Evolutionary conservation across 441 rosid species (phyloP).

Genomic region (Sinapis alba): DNA sequence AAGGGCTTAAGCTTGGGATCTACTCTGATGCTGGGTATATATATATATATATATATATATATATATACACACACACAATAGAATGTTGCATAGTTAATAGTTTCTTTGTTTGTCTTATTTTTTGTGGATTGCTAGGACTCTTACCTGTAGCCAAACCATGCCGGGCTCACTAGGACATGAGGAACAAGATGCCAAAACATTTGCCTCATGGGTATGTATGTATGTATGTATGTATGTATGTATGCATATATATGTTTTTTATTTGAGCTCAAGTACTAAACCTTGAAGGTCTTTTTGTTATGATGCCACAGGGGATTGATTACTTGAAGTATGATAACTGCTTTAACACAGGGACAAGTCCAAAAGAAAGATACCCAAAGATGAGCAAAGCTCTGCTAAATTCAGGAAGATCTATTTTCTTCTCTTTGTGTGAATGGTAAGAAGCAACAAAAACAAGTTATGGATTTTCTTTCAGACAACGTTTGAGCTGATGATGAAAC

Average conservation of each 20-base stretch:
- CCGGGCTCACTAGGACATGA: conserved; percentile 79
- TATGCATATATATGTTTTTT: not conserved
- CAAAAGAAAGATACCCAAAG: conserved; percentile 66
- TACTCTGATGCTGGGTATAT: conserved; percentile 81
- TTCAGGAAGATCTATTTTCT: conserved; percentile 67
- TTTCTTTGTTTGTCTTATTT: too few species aligned
- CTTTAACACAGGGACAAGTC: conserved; percentile 54
- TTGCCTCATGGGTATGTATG: conserved; percentile 67
- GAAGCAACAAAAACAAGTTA: not conserved
- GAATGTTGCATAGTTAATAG: too few species aligned
- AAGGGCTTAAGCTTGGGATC: conserved; percentile 75
- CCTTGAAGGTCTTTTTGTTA: not conserved
- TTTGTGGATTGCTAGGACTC: too few species aligned
- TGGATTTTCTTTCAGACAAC: not conserved
- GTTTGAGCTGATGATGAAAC: conserved; percentile 5
- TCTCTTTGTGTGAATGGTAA: conserved; percentile 79
- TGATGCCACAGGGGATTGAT: conserved; percentile 60
- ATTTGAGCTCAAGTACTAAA: not conserved
- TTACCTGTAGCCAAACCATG: conserved; percentile 68
- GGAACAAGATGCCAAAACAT: conserved; percentile 79
- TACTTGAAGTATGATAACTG: conserved; percentile 85
- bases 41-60: too few species aligned
- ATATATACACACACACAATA: too few species aligned
- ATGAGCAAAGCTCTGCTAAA: conserved; percentile 68
- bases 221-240: too few species aligned